Percentiles rank a stretch among this genome's conserved stretches.
Conservation (phyloP, 257 asterid species). For the Solanum piurae region DNA sequence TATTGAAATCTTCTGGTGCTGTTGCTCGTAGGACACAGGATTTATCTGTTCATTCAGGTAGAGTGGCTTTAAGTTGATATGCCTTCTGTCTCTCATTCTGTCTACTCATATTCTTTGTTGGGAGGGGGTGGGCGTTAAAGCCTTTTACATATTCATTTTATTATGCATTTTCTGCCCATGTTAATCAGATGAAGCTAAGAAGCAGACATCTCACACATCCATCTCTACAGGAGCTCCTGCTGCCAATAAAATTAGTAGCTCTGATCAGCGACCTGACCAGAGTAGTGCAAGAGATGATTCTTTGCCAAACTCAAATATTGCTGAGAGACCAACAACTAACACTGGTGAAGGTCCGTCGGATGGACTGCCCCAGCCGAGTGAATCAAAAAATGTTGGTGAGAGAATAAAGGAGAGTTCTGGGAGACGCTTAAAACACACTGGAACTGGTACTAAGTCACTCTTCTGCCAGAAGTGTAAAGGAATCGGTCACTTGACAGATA, state of each 20-base stretch:
- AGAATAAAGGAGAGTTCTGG: slow-evolving; percentile 42
- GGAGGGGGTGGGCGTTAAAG: background rate
- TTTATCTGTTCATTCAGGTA: slow-evolving; percentile 37
- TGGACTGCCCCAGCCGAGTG: slow-evolving; percentile 37
- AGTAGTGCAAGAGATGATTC: slow-evolving; percentile 33
- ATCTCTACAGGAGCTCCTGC: slow-evolving; percentile 22
- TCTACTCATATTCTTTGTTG: background rate
- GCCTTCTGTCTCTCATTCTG: background rate
- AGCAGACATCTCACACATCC: slow-evolving; percentile 28
- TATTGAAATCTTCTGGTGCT: slow-evolving; percentile 48
- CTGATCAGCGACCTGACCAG: slow-evolving; percentile 32
- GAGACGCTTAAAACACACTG: slow-evolving; percentile 34
- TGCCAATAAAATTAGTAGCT: slow-evolving; percentile 21
- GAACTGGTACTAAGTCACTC: slow-evolving; percentile 2
- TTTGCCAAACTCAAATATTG: slow-evolving; percentile 17
- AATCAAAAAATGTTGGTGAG: slow-evolving; percentile 35
- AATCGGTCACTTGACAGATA: slow-evolving; percentile 18
- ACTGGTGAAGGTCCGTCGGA: slow-evolving; percentile 39
- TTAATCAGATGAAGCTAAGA: slow-evolving; percentile 55
- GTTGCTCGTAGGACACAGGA: slow-evolving; percentile 41
- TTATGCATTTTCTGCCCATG: background rate
- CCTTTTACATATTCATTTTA: background rate
- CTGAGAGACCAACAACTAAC: slow-evolving; percentile 26
- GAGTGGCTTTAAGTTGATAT: background rate
- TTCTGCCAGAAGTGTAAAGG: slow-evolving; percentile 26